Evolutionary conservation across 495 filamentous ascomycete genomes (phyloP), one percentile per base, ranked within the genome.

Genomic region (Penicillium steckii): DNA sequence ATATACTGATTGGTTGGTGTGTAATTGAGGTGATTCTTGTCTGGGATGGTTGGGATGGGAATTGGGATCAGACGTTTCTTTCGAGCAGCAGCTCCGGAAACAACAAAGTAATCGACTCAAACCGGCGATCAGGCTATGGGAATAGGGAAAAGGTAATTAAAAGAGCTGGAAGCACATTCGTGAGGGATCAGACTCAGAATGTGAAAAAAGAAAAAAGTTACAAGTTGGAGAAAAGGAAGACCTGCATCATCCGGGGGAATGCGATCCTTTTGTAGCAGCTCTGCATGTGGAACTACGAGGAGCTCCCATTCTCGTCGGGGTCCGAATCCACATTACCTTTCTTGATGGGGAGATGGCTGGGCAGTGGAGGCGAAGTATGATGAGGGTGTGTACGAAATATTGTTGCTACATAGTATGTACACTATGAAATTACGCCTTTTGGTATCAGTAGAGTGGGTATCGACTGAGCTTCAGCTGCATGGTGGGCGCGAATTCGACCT

Each of bases 31-130:
- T 12, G 32, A 48, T 44, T 52, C 22, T 52, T 46, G 51, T 35
- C 52, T 55, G 48, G 52, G 46, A 33, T 44, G 40, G 38, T 46
- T n/a, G 17, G 46, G 25, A 41, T 59, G 55, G 17, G 50, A 41
- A 41, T 41, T 41, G 25, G 41, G 32, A 42, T 41, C 38, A 41
- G 38, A 41, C 17, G 27, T 4, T 55, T 61, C 45, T 54, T 40
- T 48, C 27, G 61, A 59, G 58, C 61, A 59, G 35, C 54, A 61
- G 56, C 55, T 57, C 55, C 49, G 58, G 44, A 62, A 59, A 41
- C 59, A 65, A 53, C 50, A 56, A 13, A 64, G 27, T 29, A 62
- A 29, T 23, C 40, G 53, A 55, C 21, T 46, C 61, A 65, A 55
- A 52, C 57, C 57, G 44, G 61, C 57, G n/a, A 47, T 18, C 22